Evolutionary conservation across 2,329 filamentous ascomycete genomes (phyloP).

Genomic region (Aspergillus caelatus): DNA sequence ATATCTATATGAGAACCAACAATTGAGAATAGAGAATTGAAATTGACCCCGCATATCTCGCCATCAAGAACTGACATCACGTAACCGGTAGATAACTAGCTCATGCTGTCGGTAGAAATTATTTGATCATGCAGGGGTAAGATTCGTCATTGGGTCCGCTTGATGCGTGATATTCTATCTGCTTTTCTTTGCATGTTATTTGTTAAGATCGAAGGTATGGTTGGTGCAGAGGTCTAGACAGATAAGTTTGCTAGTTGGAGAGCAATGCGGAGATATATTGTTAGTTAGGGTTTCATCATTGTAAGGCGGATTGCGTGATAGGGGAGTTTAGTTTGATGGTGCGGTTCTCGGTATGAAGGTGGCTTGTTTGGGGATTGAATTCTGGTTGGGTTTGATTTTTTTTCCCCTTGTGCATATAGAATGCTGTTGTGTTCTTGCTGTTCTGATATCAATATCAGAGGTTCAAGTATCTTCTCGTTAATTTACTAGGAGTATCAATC

Average conservation of each 20-base stretch:
- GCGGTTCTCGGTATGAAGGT: too few relatives aligned
- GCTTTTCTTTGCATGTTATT: neutral
- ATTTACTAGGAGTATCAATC: too few relatives aligned
- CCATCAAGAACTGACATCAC: constrained; percentile 18
- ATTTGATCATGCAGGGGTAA: neutral
- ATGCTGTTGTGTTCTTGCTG: too few relatives aligned
- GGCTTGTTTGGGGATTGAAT: neutral
- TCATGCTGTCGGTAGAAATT: neutral
- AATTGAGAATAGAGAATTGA: neutral
- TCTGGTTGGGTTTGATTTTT: too few relatives aligned
- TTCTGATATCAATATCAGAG: too few relatives aligned
- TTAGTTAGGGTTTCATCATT: constrained; percentile 10
- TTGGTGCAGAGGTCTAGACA: neutral
- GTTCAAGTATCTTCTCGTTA: too few relatives aligned
- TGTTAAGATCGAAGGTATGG: neutral
- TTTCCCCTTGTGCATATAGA: too few relatives aligned
- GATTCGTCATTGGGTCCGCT: constrained; percentile 28
- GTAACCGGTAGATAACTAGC: constrained; percentile 3
- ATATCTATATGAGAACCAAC: neutral
- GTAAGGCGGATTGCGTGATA: constrained; percentile 15
- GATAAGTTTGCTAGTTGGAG: neutral
- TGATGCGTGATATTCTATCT: constrained; percentile 14
- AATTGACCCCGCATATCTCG: constrained; percentile 12
- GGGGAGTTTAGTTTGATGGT: neutral
- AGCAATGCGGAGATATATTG: neutral